Percentiles rank a stretch among this genome's conserved stretches.
phyloP scores from a whole-genome alignment of 768 basidiomycete species.

The Rubroboletus satanas region DNA sequence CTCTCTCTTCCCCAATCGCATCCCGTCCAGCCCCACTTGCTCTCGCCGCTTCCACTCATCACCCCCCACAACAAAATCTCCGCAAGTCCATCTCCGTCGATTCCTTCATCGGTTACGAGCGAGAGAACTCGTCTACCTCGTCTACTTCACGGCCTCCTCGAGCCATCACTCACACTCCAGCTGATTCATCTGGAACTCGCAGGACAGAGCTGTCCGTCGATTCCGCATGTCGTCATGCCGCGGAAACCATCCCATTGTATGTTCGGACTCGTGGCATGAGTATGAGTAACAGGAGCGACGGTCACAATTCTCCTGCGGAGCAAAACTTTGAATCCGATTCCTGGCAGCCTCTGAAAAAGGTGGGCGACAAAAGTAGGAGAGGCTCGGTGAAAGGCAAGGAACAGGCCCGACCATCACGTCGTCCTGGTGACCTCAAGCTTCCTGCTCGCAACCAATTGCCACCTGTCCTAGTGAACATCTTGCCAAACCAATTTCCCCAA shows the following conservation, averaged over 20 bases:
- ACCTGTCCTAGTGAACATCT: constrained; percentile 26
- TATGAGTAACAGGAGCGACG: constrained; percentile 45
- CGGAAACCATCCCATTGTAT: constrained; percentile 31
- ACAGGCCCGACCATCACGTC: constrained; percentile 38
- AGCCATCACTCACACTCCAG: constrained; percentile 34
- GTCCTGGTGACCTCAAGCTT: constrained; percentile 60
- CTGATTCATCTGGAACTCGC: constrained; percentile 34
- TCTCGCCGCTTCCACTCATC: constrained; percentile 20
- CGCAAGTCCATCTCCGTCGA: constrained; percentile 78
- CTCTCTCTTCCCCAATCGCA: constrained; percentile 36
- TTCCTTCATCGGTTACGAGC: constrained; percentile 56
- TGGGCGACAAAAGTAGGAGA: constrained; percentile 43
- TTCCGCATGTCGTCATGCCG: constrained; percentile 24
- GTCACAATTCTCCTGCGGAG: constrained; percentile 35
- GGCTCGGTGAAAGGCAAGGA: constrained; percentile 49
- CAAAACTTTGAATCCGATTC: constrained; percentile 55
- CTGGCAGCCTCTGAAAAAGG: constrained; percentile 41
- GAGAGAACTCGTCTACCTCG: constrained; percentile 31
- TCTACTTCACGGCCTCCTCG: constrained; percentile 37
- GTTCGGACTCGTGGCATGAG: constrained; percentile 55
- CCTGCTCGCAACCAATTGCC: constrained; percentile 50
- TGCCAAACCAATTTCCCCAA: constrained; percentile 37
- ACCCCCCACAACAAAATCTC: constrained; percentile 35
- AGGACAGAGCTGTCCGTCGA: constrained; percentile 26
- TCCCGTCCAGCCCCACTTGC: not conserved